Evolutionary conservation across 345 rosid genomes (phyloP), one percentile per base, ranked within the genome.

Genomic region (Cochlearia excelsa): DNA sequence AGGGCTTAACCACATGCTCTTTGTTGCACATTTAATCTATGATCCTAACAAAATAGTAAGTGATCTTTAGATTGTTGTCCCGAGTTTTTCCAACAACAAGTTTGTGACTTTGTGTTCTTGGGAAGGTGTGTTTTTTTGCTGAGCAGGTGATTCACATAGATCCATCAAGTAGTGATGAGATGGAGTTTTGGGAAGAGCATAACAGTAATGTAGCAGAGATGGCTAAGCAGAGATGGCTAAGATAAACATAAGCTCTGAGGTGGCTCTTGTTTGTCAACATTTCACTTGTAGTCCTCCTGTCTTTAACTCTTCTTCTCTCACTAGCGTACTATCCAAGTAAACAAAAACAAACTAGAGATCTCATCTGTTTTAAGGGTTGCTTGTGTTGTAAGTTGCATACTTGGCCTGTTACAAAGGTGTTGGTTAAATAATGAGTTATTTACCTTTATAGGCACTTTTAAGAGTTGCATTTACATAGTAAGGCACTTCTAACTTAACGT

Each of bases 241-340:
- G 69, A 81, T 57, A 51, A 88, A 76, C 59, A 59, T 66, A 16
- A 10, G 30, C 61, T 73, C 75, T 2, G 86, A 83, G 59, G 86
- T 80, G 30, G 96, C 90, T 49, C 88, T 88, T 7, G 87, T 92
- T 52, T 92, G 96, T 66, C 95, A 92, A 66, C 78, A 86, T 65
- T 92, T 88, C 79, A 81, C 83, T 5, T 92, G 96, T 73, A 86
- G 86, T 35, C 84, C 93, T n/a, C 79, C 89, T 1, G 70, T 84
- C 7, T 72, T 48, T 26, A 81, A 77, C 64, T 50, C 84, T 52
- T 40, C 71, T 53, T 45, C 82, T 30, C 87, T 87, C 2, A 40
- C 61, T 65, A 61, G 69, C 53, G 59, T 87, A 48, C 85, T 87
- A 16, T 16, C 23, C 23, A 16, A 16, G 23, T 16, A 16, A 16